Evolutionary conservation across 1,284 basidiomycete species (phyloP), one percentile per base, ranked within the genome.

Genomic region (Ustilago trichophora): DNA sequence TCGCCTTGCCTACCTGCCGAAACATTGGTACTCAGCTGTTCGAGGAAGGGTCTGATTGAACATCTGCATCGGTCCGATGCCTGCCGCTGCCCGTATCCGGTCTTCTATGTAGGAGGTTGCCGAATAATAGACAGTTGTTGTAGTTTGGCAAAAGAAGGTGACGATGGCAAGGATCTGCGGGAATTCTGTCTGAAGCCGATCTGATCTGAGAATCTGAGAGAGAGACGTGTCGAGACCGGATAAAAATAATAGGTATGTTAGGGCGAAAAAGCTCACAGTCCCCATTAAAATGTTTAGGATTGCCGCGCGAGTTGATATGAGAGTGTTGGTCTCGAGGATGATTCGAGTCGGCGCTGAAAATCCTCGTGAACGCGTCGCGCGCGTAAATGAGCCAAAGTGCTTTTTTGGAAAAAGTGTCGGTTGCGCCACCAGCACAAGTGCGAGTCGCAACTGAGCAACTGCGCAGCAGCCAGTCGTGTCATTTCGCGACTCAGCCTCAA

Each of bases 341-440:
- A 27, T 32, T 27, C 12, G 13, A 35, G 3, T 43, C 31, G 35
- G 37, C 43, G 38, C 22, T 1, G 16, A 24, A 24, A 8, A 16
- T 6, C 4, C 6, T 5, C 4, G 24, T 15, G 27, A 52, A 64
- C 60, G 60, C 60, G 60, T 64, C 60, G 60, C 60, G 60, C 60
- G 60, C 60, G 60, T 64, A 64, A 63, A 63, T 56, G 59, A 63
- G 53, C 48, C 35, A 63, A 64, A 64, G 60, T 44, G 54, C 33
- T 34, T 51, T 51, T 58, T 51, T 48, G 24, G 16, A n/a, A n/a
- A n/a, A n/a, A n/a, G n/a, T n/a, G n/a, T n/a, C n/a, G n/a, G n/a
- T n/a, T 36, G 32, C 50, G 42, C 50, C 41, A 42, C 33, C 48
- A 26, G 16, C 38, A 33, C 19, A 34, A 11, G 18, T 15, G 25